Conservation (phyloP, 1,284 basidiomycete genomes). For the Ceratobasidium sp. region DNA sequence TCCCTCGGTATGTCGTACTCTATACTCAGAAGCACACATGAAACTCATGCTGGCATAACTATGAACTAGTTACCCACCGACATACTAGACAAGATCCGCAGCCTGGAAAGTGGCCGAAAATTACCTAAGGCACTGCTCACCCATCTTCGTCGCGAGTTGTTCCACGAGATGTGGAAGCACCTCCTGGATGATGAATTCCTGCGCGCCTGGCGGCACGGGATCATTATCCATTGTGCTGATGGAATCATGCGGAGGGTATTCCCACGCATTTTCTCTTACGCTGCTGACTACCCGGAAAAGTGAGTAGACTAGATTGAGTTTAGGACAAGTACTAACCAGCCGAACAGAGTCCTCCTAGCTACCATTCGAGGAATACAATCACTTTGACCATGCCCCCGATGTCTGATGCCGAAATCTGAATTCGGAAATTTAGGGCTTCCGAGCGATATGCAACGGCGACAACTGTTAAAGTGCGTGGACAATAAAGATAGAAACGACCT, state of each 20-base stretch:
- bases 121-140: constrained; percentile 46
- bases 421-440: constrained; percentile 37
- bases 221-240: constrained; percentile 51
- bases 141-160: constrained; percentile 50
- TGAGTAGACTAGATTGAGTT: constrained; percentile 42
- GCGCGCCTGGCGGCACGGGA: constrained; percentile 51
- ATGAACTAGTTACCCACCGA: constrained; percentile 49
- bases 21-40: not conserved
- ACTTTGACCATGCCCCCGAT: constrained; percentile 44
- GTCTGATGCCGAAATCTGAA: constrained; percentile 15
- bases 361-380: constrained; percentile 43
- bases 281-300: constrained; percentile 54
- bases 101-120: not conserved
- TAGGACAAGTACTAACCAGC: not conserved
- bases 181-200: constrained; percentile 51
- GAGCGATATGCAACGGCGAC: constrained; percentile 43
- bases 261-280: constrained; percentile 51
- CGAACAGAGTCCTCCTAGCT: not conserved
- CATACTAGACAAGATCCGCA: constrained; percentile 47
- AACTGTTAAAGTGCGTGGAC: constrained; percentile 1
- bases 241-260: constrained; percentile 48
- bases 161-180: constrained; percentile 51
- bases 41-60: not conserved
- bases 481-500: not conserved
- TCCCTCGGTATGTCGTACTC: constrained; percentile 44